phyloP scores from a whole-genome alignment of 2,329 filamentous ascomycete species.

The Colletotrichum sp. region DNA sequence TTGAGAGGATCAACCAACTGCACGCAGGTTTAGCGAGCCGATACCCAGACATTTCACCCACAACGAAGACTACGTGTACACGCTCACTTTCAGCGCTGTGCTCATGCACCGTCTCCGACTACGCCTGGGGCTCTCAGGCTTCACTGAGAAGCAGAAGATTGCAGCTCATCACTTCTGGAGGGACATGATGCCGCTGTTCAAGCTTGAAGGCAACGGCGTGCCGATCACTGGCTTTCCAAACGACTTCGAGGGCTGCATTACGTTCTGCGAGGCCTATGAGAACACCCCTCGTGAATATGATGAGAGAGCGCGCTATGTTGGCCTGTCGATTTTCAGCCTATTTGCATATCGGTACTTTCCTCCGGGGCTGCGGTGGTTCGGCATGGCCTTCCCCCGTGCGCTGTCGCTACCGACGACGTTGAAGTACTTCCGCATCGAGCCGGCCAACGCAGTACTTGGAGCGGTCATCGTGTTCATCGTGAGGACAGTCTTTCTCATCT shows the following conservation, averaged over 20 bases:
- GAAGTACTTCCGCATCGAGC: not conserved
- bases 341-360: not conserved
- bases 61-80: slow-evolving; percentile 2
- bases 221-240: not conserved
- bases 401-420: not conserved
- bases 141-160: not conserved
- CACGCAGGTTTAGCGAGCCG: not conserved
- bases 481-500: not conserved
- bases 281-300: not conserved
- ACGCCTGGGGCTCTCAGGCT: not conserved
- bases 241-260: not conserved
- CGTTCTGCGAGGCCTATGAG: not conserved
- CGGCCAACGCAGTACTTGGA: not conserved
- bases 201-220: not conserved
- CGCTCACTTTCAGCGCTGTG: not conserved
- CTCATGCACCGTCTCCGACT: not conserved
- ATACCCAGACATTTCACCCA: not conserved
- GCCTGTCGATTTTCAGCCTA: not conserved
- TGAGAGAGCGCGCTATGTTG: not conserved
- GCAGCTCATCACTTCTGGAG: not conserved
- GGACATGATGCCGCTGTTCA: not conserved
- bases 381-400: not conserved
- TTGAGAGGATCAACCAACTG: not conserved
- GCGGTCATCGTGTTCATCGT: not conserved
- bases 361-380: not conserved